Conservation (phyloP, 768 basidiomycete species). For the Phylloporus sp. region DNA sequence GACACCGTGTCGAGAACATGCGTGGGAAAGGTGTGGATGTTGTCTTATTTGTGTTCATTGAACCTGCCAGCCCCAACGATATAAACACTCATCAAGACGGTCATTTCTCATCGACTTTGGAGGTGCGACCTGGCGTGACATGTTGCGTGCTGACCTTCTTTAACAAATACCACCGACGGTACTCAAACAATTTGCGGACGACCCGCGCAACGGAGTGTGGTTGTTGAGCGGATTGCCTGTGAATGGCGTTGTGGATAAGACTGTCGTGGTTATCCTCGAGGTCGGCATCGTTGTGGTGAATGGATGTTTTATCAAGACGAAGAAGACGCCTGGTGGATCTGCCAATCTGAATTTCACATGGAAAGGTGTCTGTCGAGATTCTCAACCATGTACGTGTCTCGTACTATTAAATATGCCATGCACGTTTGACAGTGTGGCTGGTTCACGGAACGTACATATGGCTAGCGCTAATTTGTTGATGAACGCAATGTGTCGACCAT, state of each 20-base stretch:
- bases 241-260: constrained; percentile 56
- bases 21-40: too few species aligned
- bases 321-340: constrained; percentile 52
- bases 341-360: constrained; percentile 73
- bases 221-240: constrained; percentile 71
- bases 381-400: constrained; percentile 67
- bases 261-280: constrained; percentile 56
- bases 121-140: constrained; percentile 73
- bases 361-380: constrained; percentile 79
- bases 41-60: too few species aligned
- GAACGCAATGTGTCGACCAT: constrained; percentile 79
- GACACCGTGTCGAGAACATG: too few species aligned
- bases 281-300: constrained; percentile 88
- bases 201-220: constrained; percentile 76
- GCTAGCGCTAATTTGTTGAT: constrained; percentile 79
- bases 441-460: constrained; percentile 89
- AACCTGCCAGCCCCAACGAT: constrained; percentile 60
- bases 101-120: constrained; percentile 77
- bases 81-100: constrained; percentile 60
- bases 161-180: constrained; percentile 40
- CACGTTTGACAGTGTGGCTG: constrained; percentile 24
- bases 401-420: background rate
- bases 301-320: constrained; percentile 71
- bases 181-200: constrained; percentile 56
- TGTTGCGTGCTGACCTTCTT: constrained; percentile 41